Evolutionary conservation across 768 basidiomycete genomes (phyloP).

Genomic region (Amanita pseudoporphyria): DNA sequence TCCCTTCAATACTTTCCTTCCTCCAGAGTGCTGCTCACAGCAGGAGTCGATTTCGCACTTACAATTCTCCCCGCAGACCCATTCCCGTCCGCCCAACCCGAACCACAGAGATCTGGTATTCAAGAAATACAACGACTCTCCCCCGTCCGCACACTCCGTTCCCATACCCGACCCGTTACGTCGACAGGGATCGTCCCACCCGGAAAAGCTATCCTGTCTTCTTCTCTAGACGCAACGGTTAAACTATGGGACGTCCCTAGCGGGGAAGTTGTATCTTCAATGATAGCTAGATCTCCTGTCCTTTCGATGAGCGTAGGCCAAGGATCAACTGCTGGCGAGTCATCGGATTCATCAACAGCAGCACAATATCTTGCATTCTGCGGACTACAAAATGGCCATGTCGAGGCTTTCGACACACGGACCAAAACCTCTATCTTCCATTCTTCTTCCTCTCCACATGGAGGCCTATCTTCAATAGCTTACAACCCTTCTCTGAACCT

Average conservation of each 20-base stretch:
- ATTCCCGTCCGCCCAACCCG: constrained; percentile 16
- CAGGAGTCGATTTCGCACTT: constrained; percentile 59
- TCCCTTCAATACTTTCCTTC: constrained; percentile 61
- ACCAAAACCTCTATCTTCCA: constrained; percentile 17
- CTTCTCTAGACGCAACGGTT: constrained; percentile 58
- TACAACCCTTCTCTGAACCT: constrained; percentile 29
- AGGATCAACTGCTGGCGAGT: too few relatives aligned
- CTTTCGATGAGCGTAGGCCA: constrained; percentile 37
- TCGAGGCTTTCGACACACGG: constrained; percentile 48
- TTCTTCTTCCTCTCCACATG: neutral
- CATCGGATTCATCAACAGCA: too few relatives aligned
- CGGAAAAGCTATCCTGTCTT: constrained; percentile 59
- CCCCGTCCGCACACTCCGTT: constrained; percentile 53
- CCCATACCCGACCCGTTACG: constrained; percentile 59
- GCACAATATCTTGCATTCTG: constrained; percentile 36
- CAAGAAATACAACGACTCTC: constrained; percentile 20
- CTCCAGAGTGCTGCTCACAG: constrained; percentile 59
- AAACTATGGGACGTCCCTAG: constrained; percentile 66
- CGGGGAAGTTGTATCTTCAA: constrained; percentile 34
- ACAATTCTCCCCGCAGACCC: constrained; percentile 54
- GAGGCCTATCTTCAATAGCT: constrained; percentile 31
- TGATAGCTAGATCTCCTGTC: constrained; percentile 34
- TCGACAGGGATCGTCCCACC: constrained; percentile 48
- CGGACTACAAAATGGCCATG: constrained; percentile 44
- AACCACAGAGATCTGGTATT: constrained; percentile 9